These are phyloP conservation scores for Effrenium voratum DNA, from an alignment of 73 alveolate genomes.

Conservation along the genomic window DNA sequence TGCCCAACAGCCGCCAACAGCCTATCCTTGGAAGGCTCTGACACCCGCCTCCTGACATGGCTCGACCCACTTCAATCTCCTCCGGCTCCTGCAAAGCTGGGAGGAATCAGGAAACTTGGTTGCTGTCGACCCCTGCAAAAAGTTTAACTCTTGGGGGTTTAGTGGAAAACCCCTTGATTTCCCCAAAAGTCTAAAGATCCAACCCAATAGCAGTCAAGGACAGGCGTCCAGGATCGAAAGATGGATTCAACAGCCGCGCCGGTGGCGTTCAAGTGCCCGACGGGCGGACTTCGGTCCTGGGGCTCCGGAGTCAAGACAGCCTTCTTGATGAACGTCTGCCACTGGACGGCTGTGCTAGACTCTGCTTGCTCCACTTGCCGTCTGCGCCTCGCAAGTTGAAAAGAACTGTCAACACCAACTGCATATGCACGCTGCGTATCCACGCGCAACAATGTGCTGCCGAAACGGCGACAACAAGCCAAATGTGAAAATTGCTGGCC, in stretches of 20 bases:
- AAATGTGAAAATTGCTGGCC: no score
- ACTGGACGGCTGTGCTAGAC: neutral
- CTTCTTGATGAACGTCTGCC: constrained; percentile 54
- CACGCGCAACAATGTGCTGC: no score
- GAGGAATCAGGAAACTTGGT: no score
- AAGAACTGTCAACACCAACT: no score
- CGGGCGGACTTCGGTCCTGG: neutral
- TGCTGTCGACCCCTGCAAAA: neutral
- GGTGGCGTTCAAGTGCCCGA: neutral
- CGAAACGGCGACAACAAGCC: no score
- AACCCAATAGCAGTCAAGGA: neutral
- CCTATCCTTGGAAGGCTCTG: no score
- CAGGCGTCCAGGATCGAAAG: neutral
- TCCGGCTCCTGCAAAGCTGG: no score
- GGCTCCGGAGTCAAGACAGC: neutral
- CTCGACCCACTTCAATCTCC: no score
- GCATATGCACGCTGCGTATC: no score
- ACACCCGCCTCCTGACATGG: no score
- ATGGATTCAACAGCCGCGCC: neutral
- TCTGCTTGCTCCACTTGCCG: constrained; percentile 7
- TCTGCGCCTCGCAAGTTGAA: no score
- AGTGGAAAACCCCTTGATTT: neutral
- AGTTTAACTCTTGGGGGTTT: neutral
- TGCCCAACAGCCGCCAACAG: no score
- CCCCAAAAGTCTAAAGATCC: neutral